Conservation (phyloP, 768 basidiomycete species). For the Agrocybe praecox region DNA sequence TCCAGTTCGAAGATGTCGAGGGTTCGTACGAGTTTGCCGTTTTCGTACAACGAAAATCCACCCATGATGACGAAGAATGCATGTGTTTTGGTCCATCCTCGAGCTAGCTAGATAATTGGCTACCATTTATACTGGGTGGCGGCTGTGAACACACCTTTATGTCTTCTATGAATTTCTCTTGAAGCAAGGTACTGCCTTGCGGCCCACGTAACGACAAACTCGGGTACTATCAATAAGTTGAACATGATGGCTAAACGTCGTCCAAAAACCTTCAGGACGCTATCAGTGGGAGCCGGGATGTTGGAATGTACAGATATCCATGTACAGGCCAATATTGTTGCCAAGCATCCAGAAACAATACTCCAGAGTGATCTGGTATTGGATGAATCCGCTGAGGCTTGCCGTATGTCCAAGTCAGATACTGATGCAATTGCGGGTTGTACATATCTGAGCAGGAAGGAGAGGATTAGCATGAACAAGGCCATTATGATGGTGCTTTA, state of each 20-base stretch:
- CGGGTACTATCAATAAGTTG: slow-evolving; percentile 14
- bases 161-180: not conserved
- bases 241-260: slow-evolving; percentile 11
- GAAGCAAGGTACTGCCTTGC: slow-evolving; percentile 11
- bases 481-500: not conserved
- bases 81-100: slow-evolving; percentile 15
- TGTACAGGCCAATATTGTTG: not conserved
- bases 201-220: slow-evolving; percentile 17
- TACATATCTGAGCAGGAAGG: too few species aligned
- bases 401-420: not conserved
- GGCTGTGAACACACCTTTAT: not conserved
- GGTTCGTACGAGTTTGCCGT: not conserved
- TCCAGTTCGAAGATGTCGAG: slow-evolving; percentile 7
- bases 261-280: not conserved
- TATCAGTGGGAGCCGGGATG: slow-evolving; percentile 15
- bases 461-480: not conserved
- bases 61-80: slow-evolving; percentile 23
- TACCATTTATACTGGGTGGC: too few species aligned
- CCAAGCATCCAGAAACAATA: not conserved
- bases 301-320: slow-evolving; percentile 5
- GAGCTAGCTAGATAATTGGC: not conserved
- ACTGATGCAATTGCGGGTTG: too few species aligned
- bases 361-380: not conserved
- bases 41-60: slow-evolving; percentile 25
- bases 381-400: not conserved